Evolutionary conservation across 345 rosid genomes (phyloP), one percentile per base, ranked within the genome.

Genomic region (Eucalyptus marginata): DNA sequence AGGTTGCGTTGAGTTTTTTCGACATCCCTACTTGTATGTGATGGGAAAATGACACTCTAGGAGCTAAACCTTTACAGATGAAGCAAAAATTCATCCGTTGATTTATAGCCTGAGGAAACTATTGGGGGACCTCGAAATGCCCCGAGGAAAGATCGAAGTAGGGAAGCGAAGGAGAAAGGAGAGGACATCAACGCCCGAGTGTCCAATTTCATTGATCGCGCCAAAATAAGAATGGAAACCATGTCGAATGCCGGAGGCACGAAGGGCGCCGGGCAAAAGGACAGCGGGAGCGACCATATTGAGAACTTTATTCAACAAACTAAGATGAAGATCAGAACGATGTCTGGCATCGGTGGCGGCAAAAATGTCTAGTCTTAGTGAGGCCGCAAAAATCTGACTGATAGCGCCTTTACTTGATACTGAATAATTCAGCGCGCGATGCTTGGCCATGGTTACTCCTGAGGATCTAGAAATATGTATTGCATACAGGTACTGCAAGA

Each of bases 321-420:
- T 4, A 93, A 52, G 93, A 49, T 40, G 46, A 93, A 47, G 91
- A 54, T 94, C 20, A 89, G 91, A 80, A n/a, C n/a, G n/a, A 80
- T 90, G 33, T 24, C 92, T 33, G 89, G 90, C 83, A 46, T 88
- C 31, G 89, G 68, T 7, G 86, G 47, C 27, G 92, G 88, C 47
- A 91, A 44, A 86, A 86, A 40, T 40, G 50, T 47, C 50, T 84
- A 90, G 51, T 66, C 52, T n/a, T n/a, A n/a, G n/a, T n/a, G 89
- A 91, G 86, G 88, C 83, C 27, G 47, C 83, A 10, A 40, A 76
- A 20, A 43, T 40, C 83, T 11, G 27, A 40, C 83, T 2, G 83
- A 11, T 40, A 20, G 83, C 83, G 14, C 83, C 47, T 76, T 76
- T 40, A 76, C 83, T 6, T 6, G 27, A 43, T 20, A 40, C 83